phyloP scores from a whole-genome alignment of 2,329 filamentous ascomycete species.

The Aspergillus ustus region DNA sequence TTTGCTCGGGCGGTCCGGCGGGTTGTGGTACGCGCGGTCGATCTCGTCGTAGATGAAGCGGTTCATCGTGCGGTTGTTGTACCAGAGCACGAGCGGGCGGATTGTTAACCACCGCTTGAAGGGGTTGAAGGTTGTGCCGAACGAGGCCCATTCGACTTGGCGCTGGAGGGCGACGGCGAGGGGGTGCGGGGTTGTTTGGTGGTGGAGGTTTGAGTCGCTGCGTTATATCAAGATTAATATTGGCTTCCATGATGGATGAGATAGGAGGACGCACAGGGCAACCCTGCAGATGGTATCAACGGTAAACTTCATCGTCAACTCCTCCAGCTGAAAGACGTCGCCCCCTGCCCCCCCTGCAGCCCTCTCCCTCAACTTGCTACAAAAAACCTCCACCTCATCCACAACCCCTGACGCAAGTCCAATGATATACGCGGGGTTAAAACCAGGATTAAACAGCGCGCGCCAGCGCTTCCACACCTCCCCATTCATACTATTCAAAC shows the following conservation, averaged over 20 bases:
- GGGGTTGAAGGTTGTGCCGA: constrained; percentile 10
- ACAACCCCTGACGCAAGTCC: constrained; percentile 6
- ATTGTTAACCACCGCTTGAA: not conserved
- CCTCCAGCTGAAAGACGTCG: constrained; percentile 6
- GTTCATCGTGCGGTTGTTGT: constrained; percentile 13
- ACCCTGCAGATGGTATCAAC: constrained; percentile 16
- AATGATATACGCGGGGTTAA: constrained; percentile 8
- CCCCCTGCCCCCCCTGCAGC: too few relatives aligned
- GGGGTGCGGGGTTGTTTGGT: constrained; percentile 6
- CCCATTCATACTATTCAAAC: constrained; percentile 9
- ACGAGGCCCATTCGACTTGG: constrained; percentile 8
- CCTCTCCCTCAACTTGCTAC: constrained; percentile 2
- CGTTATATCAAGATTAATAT: too few relatives aligned
- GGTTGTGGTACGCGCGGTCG: not conserved
- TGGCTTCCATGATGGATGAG: too few relatives aligned
- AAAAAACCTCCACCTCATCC: constrained; percentile 9
- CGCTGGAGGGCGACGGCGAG: constrained; percentile 5
- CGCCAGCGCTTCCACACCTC: constrained; percentile 13
- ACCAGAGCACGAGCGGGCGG: constrained; percentile 1
- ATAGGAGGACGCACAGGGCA: not conserved
- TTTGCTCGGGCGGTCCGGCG: not conserved
- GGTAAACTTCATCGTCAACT: constrained; percentile 5
- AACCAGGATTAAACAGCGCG: constrained; percentile 13
- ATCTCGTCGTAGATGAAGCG: constrained; percentile 3
- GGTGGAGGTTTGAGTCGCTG: constrained; percentile 11